These are phyloP conservation scores for Colletotrichum sojae DNA, from an alignment of 2,329 filamentous ascomycete species.

Conservation along the genomic window DNA sequence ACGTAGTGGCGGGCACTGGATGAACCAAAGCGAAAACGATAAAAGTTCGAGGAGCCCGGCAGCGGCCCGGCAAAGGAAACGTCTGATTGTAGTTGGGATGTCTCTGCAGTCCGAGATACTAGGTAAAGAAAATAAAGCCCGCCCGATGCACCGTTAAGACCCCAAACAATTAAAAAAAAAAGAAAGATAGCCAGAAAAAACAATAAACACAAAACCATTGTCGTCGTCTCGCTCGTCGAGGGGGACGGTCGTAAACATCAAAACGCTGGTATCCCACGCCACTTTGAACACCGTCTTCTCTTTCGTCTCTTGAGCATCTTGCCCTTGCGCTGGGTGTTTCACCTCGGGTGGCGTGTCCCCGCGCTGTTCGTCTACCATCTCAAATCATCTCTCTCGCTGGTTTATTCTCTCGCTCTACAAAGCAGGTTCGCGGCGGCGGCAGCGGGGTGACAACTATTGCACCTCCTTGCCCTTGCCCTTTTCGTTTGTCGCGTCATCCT, in stretches of 20 bases:
- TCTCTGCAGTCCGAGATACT: conserved; percentile 23
- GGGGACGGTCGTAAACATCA: conserved; percentile 14
- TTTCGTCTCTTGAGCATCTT: conserved; percentile 1
- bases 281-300: conserved; percentile 12
- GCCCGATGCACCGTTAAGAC: conserved; percentile 26
- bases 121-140: conserved; percentile 6
- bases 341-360: neutral
- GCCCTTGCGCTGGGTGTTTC: no score
- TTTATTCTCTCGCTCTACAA: conserved; percentile 10
- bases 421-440: neutral
- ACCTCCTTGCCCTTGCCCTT: conserved; percentile 37
- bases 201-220: conserved; percentile 2
- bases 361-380: neutral
- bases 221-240: conserved; percentile 20
- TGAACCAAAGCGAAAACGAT: neutral
- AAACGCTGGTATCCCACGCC: conserved; percentile 39
- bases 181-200: conserved; percentile 8
- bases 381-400: neutral
- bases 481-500: conserved; percentile 48
- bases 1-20: no score
- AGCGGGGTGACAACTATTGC: conserved; percentile 12
- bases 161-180: conserved; percentile 1
- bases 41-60: neutral
- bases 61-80: neutral
- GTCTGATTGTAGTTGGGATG: conserved; percentile 28